Conservation (phyloP, 768 basidiomycete genomes). For the Kwoniella sp. region DNA sequence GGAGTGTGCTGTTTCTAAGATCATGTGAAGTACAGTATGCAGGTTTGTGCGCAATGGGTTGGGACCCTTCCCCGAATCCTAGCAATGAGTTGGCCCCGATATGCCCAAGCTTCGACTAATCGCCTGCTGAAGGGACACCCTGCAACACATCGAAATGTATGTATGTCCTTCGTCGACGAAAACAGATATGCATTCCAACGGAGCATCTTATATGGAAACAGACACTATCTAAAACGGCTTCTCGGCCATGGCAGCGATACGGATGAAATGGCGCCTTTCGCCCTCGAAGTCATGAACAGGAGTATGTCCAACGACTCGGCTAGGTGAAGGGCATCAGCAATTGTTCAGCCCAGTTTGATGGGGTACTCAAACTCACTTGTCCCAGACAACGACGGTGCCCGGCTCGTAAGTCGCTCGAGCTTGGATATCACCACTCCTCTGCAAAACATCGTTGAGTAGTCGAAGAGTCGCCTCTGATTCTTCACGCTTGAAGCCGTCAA, state of each 20-base stretch:
- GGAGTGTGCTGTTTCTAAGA: too few relatives aligned
- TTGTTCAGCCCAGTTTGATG: too few relatives aligned
- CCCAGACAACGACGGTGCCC: conserved; percentile 66
- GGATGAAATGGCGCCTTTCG: conserved; percentile 14
- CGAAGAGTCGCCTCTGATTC: conserved; percentile 24
- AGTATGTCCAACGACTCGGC: conserved; percentile 9
- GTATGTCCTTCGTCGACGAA: too few relatives aligned
- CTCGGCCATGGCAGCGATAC: conserved; percentile 17
- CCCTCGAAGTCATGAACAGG: conserved; percentile 11
- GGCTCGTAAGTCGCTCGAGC: conserved; percentile 62
- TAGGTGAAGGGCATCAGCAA: conserved; percentile 52
- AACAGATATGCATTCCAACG: not conserved
- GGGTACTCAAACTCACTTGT: conserved; percentile 34
- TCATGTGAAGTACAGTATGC: too few relatives aligned
- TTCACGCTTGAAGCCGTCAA: conserved; percentile 33
- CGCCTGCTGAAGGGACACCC: too few relatives aligned
- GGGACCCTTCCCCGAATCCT: too few relatives aligned
- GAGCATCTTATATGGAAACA: too few relatives aligned
- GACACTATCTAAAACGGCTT: conserved; percentile 1
- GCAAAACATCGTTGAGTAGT: conserved; percentile 26
- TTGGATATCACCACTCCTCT: conserved; percentile 28
- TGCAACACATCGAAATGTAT: too few relatives aligned
- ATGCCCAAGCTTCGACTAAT: too few relatives aligned
- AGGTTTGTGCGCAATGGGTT: too few relatives aligned
- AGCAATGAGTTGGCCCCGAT: too few relatives aligned